Conservation (phyloP, 495 filamentous ascomycete genomes). For the Trichocladium uniseriatum region DNA sequence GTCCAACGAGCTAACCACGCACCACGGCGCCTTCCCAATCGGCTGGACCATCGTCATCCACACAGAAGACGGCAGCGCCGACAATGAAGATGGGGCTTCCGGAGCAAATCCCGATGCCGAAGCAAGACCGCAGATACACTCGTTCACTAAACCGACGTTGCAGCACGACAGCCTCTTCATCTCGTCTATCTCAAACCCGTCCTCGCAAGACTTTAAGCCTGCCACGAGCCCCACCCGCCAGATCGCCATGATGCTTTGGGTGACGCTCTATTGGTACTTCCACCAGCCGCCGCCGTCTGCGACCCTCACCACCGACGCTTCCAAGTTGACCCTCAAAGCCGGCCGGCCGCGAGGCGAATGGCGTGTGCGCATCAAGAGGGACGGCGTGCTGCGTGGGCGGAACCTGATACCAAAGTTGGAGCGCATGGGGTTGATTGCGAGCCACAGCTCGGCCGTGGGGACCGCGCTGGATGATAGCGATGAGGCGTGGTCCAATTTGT, state of each 20-base stretch:
- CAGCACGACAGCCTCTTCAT: conserved; percentile 77
- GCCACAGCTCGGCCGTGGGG: conserved; percentile 67
- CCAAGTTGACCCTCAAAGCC: conserved; percentile 50
- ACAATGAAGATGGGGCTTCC: conserved; percentile 12
- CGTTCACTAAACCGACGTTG: conserved; percentile 64
- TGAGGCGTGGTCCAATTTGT: conserved; percentile 70
- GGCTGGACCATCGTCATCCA: conserved; percentile 85
- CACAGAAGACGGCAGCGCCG: conserved; percentile 39
- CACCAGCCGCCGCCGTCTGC: conserved; percentile 56
- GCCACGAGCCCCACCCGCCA: conserved; percentile 69
- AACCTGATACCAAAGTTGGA: conserved; percentile 84
- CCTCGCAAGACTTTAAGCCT: conserved; percentile 68
- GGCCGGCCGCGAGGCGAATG: conserved; percentile 81
- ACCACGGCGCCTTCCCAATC: conserved; percentile 63
- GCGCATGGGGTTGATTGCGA: conserved; percentile 79
- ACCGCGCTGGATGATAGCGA: conserved; percentile 51
- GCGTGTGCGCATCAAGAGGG: conserved; percentile 73
- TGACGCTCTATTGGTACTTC: conserved; percentile 94
- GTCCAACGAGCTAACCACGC: conserved; percentile 57
- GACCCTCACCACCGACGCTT: conserved; percentile 51
- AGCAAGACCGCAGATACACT: conserved; percentile 41
- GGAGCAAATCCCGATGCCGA: conserved; percentile 2
- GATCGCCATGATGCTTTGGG: conserved; percentile 95
- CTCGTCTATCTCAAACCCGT: conserved; percentile 79
- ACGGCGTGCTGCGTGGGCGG: conserved; percentile 75